These are phyloP conservation scores for Megacollybia marginata DNA, from an alignment of 768 basidiomycete genomes.

Conservation along the genomic window DNA sequence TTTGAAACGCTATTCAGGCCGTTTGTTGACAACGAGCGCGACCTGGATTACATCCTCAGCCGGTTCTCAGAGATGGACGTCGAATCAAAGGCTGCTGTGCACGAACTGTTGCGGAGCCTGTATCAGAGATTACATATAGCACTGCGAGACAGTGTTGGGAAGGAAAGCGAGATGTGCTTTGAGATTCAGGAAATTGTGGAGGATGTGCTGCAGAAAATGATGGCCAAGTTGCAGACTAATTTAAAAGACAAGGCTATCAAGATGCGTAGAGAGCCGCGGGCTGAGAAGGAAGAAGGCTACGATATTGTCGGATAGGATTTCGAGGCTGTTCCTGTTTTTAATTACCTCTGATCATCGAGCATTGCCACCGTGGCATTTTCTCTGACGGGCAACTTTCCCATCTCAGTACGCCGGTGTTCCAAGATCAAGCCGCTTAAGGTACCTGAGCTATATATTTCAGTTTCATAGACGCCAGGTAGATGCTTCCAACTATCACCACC, in stretches of 20 bases:
- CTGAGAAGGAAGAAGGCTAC: not conserved
- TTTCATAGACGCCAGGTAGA: too few relatives aligned
- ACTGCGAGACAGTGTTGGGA: not conserved
- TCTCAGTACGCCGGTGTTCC: too few relatives aligned
- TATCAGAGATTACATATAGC: not conserved
- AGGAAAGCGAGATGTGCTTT: not conserved
- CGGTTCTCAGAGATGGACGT: not conserved
- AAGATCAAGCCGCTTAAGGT: too few relatives aligned
- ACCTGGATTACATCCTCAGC: not conserved
- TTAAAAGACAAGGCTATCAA: not conserved
- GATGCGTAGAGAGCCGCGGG: not conserved
- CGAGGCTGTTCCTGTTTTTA: too few relatives aligned
- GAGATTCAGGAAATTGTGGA: not conserved
- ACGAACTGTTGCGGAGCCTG: not conserved
- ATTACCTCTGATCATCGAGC: too few relatives aligned
- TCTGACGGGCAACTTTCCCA: too few relatives aligned
- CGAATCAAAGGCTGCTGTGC: not conserved
- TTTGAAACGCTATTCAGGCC: not conserved
- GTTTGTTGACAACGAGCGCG: not conserved
- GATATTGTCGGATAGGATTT: not conserved
- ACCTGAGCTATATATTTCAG: too few relatives aligned
- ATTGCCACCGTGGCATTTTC: too few relatives aligned
- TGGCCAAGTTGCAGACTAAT: not conserved
- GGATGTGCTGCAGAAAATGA: not conserved
- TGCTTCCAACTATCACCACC: too few relatives aligned